Evolutionary conservation across 495 filamentous ascomycete genomes (phyloP).

Genomic region (Corynascus novoguineensis): DNA sequence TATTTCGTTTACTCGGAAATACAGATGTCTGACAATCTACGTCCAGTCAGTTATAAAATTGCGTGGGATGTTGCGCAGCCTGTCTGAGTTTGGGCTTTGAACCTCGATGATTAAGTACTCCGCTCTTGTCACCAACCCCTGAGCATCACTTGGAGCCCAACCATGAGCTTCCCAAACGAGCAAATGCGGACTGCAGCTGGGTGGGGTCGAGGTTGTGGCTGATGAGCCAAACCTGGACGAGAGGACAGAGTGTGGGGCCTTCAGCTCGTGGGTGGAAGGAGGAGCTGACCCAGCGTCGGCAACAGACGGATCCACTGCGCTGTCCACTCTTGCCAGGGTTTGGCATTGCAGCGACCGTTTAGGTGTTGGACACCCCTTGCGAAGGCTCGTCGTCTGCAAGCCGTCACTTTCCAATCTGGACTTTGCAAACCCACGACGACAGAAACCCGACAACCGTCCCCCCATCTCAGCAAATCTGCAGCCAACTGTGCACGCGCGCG

Average conservation of each 20-base stretch:
- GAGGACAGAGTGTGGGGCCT: constrained; percentile 7
- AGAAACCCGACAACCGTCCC: not conserved
- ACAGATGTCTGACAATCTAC: too few species aligned
- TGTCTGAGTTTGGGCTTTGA: too few species aligned
- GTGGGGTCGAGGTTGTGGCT: constrained; percentile 2
- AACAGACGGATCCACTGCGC: constrained; percentile 1
- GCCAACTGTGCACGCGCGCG: not conserved
- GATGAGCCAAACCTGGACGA: constrained; percentile 4
- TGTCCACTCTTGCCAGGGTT: constrained; percentile 12
- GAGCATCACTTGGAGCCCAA: too few species aligned
- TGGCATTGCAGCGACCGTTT: constrained; percentile 2
- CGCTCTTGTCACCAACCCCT: too few species aligned
- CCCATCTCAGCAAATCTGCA: not conserved
- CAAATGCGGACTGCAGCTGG: not conserved
- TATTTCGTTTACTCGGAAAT: too few species aligned
- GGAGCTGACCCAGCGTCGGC: constrained; percentile 16
- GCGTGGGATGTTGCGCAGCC: too few species aligned
- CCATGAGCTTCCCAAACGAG: too few species aligned
- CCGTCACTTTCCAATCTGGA: not conserved
- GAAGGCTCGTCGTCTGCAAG: constrained; percentile 1
- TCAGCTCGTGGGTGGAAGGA: constrained; percentile 19
- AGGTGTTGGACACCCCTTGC: not conserved
- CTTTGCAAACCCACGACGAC: not conserved
- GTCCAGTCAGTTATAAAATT: too few species aligned
- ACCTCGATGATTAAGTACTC: too few species aligned